Base-by-base conservation (phyloP, 2,329 filamentous ascomycete species). In the Ascochyta lentis region DNA sequence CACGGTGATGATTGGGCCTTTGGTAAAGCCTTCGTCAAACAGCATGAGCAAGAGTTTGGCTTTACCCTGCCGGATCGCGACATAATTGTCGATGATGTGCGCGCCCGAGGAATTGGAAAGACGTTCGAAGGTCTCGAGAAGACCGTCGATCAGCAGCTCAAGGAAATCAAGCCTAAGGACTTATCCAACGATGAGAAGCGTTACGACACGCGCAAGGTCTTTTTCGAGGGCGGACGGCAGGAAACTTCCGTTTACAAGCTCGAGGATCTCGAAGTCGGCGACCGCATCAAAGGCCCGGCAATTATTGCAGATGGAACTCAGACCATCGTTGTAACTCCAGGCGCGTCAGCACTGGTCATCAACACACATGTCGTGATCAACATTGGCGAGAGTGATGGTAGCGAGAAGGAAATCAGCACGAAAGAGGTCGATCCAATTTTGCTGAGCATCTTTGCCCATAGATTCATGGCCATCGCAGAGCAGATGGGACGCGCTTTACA, bases 21-120 rank as follows among this genome's bases (percentile, higher is more conserved):
- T 76, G 91, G 89, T 3, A 85, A 88, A 62, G 92, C 91, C 0
- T 97, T 98, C 68, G 81, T 96, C 29, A 86, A 87, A 65, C 91
- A 96, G 65, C 93, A 97, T 70, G 88, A 92, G 48, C 92, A 95
- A 70, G 93, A 97, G 70, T 97, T 97, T 70, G 92, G 92, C 0
- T 97, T 97, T 69, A 96, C 90, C 0, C 80, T 97, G 2, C 86
- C 87, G 23, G 90, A 96, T 56, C 83, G 92, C 51, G 91, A 96
- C 64, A 91, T 96, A 49, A 92, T 96, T 41, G 83, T 97, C 7
- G 93, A 96, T 60, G 93, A 96, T 72, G 90, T 96, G 3, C 87
- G 93, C 37, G 90, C 93, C 5, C 84, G 94, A 53, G 92, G 92
- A 13, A 96, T 96, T 59, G 93, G 91, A 42, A 96, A 92, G 81